Evolutionary conservation across 2,329 filamentous ascomycete species (phyloP).

Genomic region (Phialemonium atrogriseum): DNA sequence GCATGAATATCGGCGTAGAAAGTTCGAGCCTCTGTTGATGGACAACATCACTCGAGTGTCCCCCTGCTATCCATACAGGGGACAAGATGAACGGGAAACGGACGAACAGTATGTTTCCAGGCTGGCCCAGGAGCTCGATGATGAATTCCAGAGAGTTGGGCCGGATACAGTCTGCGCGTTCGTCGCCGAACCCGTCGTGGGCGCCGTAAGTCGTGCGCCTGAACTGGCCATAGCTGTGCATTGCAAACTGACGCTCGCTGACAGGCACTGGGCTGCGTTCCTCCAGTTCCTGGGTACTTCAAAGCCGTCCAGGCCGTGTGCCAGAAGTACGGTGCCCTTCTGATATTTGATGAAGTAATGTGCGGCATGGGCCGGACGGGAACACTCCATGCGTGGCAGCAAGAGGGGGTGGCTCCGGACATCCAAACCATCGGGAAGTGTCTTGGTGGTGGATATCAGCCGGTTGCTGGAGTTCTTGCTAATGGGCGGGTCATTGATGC

Average conservation of each 20-base stretch:
- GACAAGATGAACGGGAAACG: conserved; percentile 40
- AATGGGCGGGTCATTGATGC: conserved; percentile 38
- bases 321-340: conserved; percentile 43
- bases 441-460: conserved; percentile 51
- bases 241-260: neutral
- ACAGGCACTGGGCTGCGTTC: conserved; percentile 42
- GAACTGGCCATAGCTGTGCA: neutral
- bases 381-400: conserved; percentile 55
- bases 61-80: conserved; percentile 59
- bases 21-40: conserved; percentile 55
- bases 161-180: conserved; percentile 63
- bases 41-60: conserved; percentile 52
- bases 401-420: conserved; percentile 50
- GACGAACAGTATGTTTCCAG: conserved; percentile 51
- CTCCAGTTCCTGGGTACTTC: conserved; percentile 44
- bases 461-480: conserved; percentile 51
- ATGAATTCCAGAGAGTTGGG: conserved; percentile 55
- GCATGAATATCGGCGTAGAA: conserved; percentile 48
- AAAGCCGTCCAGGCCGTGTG: conserved; percentile 44
- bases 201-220: conserved; percentile 43
- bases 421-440: conserved; percentile 57
- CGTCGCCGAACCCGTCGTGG: conserved; percentile 65
- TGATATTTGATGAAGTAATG: conserved; percentile 60
- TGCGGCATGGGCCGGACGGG: conserved; percentile 56
- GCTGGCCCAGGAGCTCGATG: conserved; percentile 57